phyloP scores from a whole-genome alignment of 2,329 filamentous ascomycete species.

The Periconia digitata region DNA sequence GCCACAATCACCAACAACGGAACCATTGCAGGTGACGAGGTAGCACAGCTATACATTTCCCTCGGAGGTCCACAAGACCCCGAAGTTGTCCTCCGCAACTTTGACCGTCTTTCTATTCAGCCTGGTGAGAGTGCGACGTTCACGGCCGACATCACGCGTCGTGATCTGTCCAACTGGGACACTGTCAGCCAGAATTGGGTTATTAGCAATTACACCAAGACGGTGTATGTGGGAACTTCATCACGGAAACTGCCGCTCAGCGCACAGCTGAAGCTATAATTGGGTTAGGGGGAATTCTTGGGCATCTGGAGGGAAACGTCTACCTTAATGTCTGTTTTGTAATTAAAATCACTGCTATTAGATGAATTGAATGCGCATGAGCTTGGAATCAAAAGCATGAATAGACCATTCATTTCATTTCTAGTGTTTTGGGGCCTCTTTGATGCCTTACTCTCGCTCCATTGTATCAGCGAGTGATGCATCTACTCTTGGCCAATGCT shows the following conservation, averaged over 20 bases:
- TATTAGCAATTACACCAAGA: constrained; percentile 59
- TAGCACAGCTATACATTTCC: constrained; percentile 74
- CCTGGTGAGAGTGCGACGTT: constrained; percentile 70
- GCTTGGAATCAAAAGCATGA: too few relatives aligned
- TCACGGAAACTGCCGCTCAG: constrained; percentile 60
- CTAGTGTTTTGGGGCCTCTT: too few relatives aligned
- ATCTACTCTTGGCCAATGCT: too few relatives aligned
- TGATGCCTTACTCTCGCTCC: too few relatives aligned
- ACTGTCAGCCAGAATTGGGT: constrained; percentile 80
- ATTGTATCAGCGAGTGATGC: too few relatives aligned
- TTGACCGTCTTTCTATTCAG: constrained; percentile 73
- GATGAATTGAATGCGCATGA: too few relatives aligned
- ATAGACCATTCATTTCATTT: too few relatives aligned
- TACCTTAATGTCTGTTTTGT: too few relatives aligned
- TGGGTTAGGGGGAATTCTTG: too few relatives aligned
- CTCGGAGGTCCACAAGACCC: constrained; percentile 78
- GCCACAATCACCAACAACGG: constrained; percentile 75
- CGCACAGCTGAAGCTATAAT: too few relatives aligned
- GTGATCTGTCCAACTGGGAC: constrained; percentile 90
- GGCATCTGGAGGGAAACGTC: too few relatives aligned
- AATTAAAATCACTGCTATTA: too few relatives aligned
- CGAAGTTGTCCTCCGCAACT: constrained; percentile 69
- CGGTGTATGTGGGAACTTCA: constrained; percentile 61
- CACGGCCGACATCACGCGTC: constrained; percentile 68
- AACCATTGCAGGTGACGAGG: constrained; percentile 64